These are phyloP conservation scores for Chaetomium sp. DNA, from an alignment of 2,329 filamentous ascomycete species.

Conservation along the genomic window DNA sequence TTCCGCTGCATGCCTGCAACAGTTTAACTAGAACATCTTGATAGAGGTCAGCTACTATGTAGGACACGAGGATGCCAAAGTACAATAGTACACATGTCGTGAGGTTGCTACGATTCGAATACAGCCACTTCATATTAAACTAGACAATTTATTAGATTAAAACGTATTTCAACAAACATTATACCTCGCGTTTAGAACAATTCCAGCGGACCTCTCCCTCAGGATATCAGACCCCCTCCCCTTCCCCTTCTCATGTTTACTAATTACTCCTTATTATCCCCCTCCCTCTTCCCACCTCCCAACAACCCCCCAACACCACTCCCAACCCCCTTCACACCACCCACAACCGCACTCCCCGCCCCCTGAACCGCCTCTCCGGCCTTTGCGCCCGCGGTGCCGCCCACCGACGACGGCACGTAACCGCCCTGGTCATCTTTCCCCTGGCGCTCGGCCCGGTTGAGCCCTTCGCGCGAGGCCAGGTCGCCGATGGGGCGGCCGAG, in stretches of 20 bases:
- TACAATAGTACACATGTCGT: no score
- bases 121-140: no score
- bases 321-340: not conserved
- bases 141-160: no score
- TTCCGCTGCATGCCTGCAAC: no score
- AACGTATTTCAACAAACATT: no score
- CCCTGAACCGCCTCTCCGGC: conserved; percentile 6
- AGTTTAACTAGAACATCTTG: no score
- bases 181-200: no score
- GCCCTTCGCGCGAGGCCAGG: conserved; percentile 53
- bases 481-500: conserved; percentile 59
- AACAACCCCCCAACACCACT: not conserved
- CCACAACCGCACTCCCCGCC: not conserved
- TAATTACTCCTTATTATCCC: not conserved
- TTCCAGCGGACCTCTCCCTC: no score
- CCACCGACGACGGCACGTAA: conserved; percentile 30
- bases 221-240: not conserved
- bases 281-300: not conserved
- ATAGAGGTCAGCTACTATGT: no score
- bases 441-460: conserved; percentile 58
- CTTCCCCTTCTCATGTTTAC: not conserved
- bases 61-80: no score
- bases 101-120: no score
- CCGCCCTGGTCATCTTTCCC: conserved; percentile 56
- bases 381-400: not conserved